Base-by-base conservation (phyloP, 2,329 filamentous ascomycete genomes). In the Fusarium staphyleae region DNA sequence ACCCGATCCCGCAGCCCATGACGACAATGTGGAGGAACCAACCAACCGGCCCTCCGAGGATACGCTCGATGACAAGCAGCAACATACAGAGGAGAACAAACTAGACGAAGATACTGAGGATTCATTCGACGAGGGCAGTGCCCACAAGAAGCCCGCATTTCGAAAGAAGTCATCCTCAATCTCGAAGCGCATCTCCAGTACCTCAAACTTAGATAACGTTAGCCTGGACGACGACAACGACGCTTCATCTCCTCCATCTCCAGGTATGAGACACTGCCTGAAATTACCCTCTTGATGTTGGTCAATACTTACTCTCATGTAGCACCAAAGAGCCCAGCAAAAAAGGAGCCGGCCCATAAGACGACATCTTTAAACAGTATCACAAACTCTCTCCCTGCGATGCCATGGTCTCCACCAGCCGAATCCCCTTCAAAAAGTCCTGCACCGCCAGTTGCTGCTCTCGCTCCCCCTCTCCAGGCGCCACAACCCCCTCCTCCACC, bases 311-410 rank as follows among this genome's bases (percentile, higher is more conserved):
- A 71, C 45, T 15, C n/a, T 24, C 12, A 43, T 30, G 12, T 36
- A 72, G 71, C 69, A 18, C 59, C 67, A n/a, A 66, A 68, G 54
- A 73, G 69, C 52, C 65, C 74, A 49, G 40, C 68, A 52, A 63
- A 70, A 49, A 71, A 71, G 42, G 76, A 77, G 44, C 70, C 71
- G 37, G 70, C 80, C 14, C 79, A 80, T 44, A 86, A 83, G 70
- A 81, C 83, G 42, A 75, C 87, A 41, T 87, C 85, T 35, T 79
- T 86, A 30, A 86, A 87, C 73, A 91, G 89, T 62, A 82, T 95
- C 46, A 87, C 89, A 32, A 87, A 84, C 48, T 85, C 83, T 37
- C 80, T 95, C 43, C 88, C 90, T 29, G 81, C 89, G 26, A 84
- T 91, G 74, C 86, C 87, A 53, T 91, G 88, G 87, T 86, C 84